Conservation (phyloP, 192 early-diverging fungal species). For the Gonapodya prolifera region DNA sequence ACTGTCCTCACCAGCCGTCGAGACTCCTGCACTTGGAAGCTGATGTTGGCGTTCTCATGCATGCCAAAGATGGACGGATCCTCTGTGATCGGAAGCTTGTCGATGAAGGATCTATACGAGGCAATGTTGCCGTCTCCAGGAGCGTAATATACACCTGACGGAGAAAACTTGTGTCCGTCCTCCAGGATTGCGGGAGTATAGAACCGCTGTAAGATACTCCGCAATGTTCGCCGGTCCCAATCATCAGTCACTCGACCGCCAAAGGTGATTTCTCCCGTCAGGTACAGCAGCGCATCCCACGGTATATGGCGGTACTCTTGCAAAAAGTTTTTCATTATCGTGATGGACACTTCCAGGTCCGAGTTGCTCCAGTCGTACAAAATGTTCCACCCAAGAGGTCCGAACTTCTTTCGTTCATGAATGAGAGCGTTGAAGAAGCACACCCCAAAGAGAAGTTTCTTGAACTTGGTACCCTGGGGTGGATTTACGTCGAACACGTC, state of each 20-base stretch:
- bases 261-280: constrained; percentile 40
- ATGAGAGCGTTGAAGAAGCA: constrained; percentile 54
- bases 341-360: constrained; percentile 22
- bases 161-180: constrained; percentile 33
- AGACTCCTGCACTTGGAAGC: constrained; percentile 46
- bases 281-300: constrained; percentile 42
- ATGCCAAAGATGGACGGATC: constrained; percentile 52
- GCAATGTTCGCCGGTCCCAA: constrained; percentile 41
- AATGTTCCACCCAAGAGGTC: constrained; percentile 42
- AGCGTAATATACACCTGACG: constrained; percentile 37
- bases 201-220: constrained; percentile 35
- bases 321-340: constrained; percentile 17
- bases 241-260: constrained; percentile 53
- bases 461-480: constrained; percentile 24
- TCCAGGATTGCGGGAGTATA: constrained; percentile 35
- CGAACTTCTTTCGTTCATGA: constrained; percentile 50
- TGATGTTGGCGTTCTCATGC: constrained; percentile 56
- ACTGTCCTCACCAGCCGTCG: constrained; percentile 33
- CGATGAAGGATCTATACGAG: constrained; percentile 34
- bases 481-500: constrained; percentile 41
- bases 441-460: constrained; percentile 47
- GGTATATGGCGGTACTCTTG: constrained; percentile 30
- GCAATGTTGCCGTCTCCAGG: constrained; percentile 37
- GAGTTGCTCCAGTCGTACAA: constrained; percentile 43
- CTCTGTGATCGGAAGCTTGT: constrained; percentile 38